Percentiles rank a stretch among this genome's conserved stretches.
Evolutionary conservation across 1,139 yeast species (phyloP).

Genomic region (Yamadazyma spencermartinsiae): DNA sequence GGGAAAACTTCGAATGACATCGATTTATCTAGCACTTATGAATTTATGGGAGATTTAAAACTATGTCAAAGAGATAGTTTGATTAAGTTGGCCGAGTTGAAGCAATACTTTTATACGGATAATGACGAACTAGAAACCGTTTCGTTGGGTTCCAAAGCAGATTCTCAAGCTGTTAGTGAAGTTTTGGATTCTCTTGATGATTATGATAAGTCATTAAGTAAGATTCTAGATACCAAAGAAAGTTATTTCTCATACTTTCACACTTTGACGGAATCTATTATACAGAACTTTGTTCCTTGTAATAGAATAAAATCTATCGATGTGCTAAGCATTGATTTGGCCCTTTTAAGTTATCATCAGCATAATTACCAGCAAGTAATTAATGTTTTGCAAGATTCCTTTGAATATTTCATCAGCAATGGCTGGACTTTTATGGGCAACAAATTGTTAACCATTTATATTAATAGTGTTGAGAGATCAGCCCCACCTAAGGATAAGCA

Average conservation of each 20-base stretch:
- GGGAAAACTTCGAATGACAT: constrained; percentile 8
- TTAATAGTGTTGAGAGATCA: constrained; percentile 63
- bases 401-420: constrained; percentile 60
- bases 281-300: constrained; percentile 48
- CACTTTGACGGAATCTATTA: constrained; percentile 41
- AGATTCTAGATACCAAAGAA: constrained; percentile 17
- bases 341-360: constrained; percentile 62
- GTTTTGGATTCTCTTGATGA: constrained; percentile 6
- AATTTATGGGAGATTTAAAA: constrained; percentile 47
- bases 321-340: constrained; percentile 78
- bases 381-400: constrained; percentile 63
- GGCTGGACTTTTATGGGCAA: constrained; percentile 80
- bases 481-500: neutral
- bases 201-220: constrained; percentile 17
- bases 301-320: constrained; percentile 66
- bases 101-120: constrained; percentile 22
- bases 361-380: constrained; percentile 62
- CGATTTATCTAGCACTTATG: constrained; percentile 34
- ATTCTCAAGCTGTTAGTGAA: constrained; percentile 5
- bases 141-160: constrained; percentile 15
- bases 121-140: constrained; percentile 18
- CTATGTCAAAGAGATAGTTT: constrained; percentile 46
- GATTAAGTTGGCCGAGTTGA: constrained; percentile 33
- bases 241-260: constrained; percentile 28
- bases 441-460: constrained; percentile 60